Conservation (phyloP, 148 eudicot genomes). For the Persicaria tinctoria region DNA sequence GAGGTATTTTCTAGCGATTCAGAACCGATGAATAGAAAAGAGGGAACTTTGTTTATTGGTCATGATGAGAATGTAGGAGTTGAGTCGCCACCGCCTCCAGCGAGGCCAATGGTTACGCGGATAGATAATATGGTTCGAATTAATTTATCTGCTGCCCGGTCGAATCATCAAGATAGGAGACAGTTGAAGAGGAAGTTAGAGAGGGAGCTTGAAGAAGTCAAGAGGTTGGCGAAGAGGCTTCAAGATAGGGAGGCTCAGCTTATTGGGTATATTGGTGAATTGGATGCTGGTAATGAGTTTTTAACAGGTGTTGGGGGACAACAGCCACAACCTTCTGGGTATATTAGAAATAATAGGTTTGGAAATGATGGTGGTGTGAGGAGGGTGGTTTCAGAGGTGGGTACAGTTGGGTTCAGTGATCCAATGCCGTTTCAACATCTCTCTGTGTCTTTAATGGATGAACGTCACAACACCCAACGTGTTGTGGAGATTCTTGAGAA, state of each 20-base stretch:
- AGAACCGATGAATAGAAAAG: conserved; percentile 12
- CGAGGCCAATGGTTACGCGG: conserved; percentile 30
- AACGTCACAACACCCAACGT: conserved; percentile 34
- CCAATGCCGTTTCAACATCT: conserved; percentile 43
- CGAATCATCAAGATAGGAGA: conserved; percentile 32
- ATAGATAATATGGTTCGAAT: conserved; percentile 52
- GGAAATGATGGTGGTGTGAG: conserved; percentile 24
- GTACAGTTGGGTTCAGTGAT: conserved; percentile 27
- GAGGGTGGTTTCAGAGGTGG: conserved; percentile 37
- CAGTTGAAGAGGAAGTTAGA: conserved; percentile 56
- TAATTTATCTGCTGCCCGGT: conserved; percentile 35
- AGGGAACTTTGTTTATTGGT: conserved; percentile 20
- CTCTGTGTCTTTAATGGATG: conserved; percentile 44
- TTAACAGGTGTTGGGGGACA: not conserved
- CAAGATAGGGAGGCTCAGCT: conserved; percentile 51
- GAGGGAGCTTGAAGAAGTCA: conserved; percentile 67
- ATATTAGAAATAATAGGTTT: conserved; percentile 23
- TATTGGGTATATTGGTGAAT: conserved; percentile 23
- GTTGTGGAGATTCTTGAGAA: conserved; percentile 59
- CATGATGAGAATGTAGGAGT: conserved; percentile 22
- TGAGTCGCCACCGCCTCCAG: conserved; percentile 11
- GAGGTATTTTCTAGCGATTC: conserved; percentile 28
- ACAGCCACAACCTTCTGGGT: conserved; percentile 21
- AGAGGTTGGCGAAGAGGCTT: conserved; percentile 48
- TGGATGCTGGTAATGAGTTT: conserved; percentile 13